Conservation (phyloP, 2,329 filamentous ascomycete species). For the Myriosclerotinia duriaeana region DNA sequence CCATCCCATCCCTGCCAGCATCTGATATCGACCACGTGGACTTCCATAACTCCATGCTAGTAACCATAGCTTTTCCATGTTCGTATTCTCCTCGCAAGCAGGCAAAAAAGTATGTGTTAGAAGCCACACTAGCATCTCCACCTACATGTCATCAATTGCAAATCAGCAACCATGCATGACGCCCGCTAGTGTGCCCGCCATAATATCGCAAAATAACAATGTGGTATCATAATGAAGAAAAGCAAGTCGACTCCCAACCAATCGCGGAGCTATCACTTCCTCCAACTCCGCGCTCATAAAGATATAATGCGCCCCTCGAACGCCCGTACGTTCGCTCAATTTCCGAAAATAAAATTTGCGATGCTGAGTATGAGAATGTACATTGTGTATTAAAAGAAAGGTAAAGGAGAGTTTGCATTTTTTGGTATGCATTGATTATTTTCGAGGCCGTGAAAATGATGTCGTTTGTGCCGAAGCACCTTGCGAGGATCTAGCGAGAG, state of each 20-base stretch:
- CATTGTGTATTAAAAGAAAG: conserved; percentile 5
- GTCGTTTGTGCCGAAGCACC: not conserved
- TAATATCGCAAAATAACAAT: conserved; percentile 14
- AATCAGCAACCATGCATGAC: not conserved
- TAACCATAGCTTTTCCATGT: not conserved
- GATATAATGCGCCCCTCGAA: not conserved
- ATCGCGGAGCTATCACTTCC: not conserved
- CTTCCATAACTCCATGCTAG: not conserved
- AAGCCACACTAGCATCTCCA: not conserved
- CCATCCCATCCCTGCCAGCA: not conserved
- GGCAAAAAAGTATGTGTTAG: not conserved
- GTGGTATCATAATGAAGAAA: conserved; percentile 18
- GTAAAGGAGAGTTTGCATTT: not conserved
- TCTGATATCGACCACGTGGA: not conserved
- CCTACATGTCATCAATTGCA: not conserved
- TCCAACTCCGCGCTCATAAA: conserved; percentile 3
- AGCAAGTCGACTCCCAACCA: not conserved
- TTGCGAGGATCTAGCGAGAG: not conserved
- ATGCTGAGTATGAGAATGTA: not conserved
- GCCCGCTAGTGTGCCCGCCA: not conserved
- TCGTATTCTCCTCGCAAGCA: not conserved
- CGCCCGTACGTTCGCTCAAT: not conserved
- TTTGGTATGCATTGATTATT: not conserved
- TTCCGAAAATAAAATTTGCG: not conserved
- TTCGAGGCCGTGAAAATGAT: not conserved